Base-by-base conservation (phyloP, 768 basidiomycete species). In the Tremella mesenterica region DNA sequence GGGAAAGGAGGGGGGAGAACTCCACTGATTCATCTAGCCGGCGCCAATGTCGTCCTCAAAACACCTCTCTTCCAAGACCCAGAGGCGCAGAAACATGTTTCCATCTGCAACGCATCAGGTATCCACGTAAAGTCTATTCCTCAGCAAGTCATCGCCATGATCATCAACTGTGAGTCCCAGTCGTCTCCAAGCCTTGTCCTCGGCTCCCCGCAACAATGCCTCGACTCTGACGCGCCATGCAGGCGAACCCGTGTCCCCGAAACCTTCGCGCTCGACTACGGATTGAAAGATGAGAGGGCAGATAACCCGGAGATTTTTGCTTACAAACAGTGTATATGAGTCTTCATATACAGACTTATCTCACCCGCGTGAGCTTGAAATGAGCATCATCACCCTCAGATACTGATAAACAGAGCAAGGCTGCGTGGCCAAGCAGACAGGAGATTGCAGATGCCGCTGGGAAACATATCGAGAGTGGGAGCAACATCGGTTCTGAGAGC, bases 101-200 rank as follows among this genome's bases (percentile, higher is more conserved):
- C 36, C n/a, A 44, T 68, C 28, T 64, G 59, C 33, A 52, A 51
- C 9, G 58, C 66, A 4, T 65, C 63, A 63, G 72, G 72, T 23
- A 71, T 72, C 38, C 72, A 73, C 52, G 61, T 57, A 12, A 48
- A 60, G 26, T 60, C 53, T 45, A 73, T 73, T 31, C 65, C 70
- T 0, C 63, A 65, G 28, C 72, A 62, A 44, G 58, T 68, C 52
- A 38, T 73, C 25, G 57, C 56, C 2, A 63, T 60, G 27, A 52
- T 58, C 26, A 54, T 73, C 44, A 64, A 58, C 25, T 43, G 65
- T 67, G 33, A 49, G 63, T 54, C 27, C 9, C 1, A 23, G 14
- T 48, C 31, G 13, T 18, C 18, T 49, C 47, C n/a, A 61, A 34
- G 33, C 33, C 14, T 2, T 4, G 28, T 9, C 33, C 33, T 23